Percentiles rank a stretch among this genome's conserved stretches.
These are phyloP conservation scores for Colletotrichum sp. DNA, from an alignment of 2,329 filamentous ascomycete species.

Conservation along the genomic window DNA sequence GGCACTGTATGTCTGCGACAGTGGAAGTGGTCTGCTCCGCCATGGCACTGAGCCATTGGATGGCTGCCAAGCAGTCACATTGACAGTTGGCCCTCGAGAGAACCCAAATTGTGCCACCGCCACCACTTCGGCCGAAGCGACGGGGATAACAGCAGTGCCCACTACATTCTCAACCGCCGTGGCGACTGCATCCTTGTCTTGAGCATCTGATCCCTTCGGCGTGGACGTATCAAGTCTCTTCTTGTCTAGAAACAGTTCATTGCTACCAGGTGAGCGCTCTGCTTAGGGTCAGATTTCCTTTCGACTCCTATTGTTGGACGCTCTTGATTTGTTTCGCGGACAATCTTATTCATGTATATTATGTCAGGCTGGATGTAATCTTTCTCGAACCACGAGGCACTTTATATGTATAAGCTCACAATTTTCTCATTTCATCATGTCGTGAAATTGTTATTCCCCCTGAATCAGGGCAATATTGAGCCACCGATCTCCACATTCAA, in stretches of 20 bases:
- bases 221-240: not conserved
- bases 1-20: slow-evolving; percentile 17
- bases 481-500: not conserved
- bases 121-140: not conserved
- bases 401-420: not conserved
- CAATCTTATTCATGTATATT: not conserved
- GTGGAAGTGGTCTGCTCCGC: not conserved
- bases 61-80: not conserved
- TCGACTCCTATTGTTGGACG: not conserved
- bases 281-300: not conserved
- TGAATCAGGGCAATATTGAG: not conserved
- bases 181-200: not conserved
- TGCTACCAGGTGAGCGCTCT: not conserved
- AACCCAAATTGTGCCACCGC: not conserved
- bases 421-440: not conserved
- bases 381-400: not conserved
- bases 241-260: not conserved
- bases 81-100: not conserved
- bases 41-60: not conserved
- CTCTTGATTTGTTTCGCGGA: not conserved
- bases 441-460: not conserved
- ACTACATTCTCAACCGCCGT: not conserved
- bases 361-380: not conserved
- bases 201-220: not conserved
- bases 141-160: not conserved